Percentiles rank a stretch among this genome's conserved stretches.
Evolutionary conservation across 2,329 filamentous ascomycete genomes (phyloP).

Genomic region (Fusarium dimerum): DNA sequence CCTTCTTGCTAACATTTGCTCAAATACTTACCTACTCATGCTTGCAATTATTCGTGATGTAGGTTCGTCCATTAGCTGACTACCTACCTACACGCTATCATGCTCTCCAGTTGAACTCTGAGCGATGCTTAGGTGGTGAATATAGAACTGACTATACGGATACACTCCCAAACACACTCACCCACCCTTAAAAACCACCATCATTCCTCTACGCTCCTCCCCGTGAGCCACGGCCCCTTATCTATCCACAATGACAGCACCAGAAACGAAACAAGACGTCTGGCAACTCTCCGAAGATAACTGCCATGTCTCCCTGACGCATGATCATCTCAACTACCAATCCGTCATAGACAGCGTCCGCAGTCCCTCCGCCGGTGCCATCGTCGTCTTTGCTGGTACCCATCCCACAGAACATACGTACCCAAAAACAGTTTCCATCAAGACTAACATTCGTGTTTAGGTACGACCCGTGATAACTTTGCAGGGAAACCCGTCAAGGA

Average conservation of each 20-base stretch:
- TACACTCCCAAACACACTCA: too few species aligned
- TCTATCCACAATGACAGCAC: conserved; percentile 13
- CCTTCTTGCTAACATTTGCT: not conserved
- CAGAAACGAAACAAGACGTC: conserved; percentile 18
- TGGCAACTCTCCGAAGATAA: conserved; percentile 48
- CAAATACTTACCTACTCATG: not conserved
- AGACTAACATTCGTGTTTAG: conserved; percentile 40
- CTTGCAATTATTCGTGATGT: not conserved
- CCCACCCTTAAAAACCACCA: conserved; percentile 7
- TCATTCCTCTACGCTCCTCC: conserved; percentile 1
- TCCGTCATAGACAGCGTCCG: conserved; percentile 66
- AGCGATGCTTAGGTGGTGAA: too few species aligned
- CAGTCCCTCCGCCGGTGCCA: conserved; percentile 72
- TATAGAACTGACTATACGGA: too few species aligned
- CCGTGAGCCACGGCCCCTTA: not conserved
- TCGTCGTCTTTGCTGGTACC: conserved; percentile 73
- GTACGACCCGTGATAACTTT: conserved; percentile 78
- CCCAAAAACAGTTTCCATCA: not conserved
- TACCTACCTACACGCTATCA: not conserved
- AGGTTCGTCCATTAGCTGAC: not conserved
- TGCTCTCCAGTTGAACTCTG: not conserved
- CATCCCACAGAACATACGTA: not conserved
- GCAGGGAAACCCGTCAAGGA: conserved; percentile 69
- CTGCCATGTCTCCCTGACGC: conserved; percentile 70
- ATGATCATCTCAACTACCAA: conserved; percentile 58